Percentiles rank a stretch among this genome's conserved stretches.
phyloP scores from a whole-genome alignment of 768 basidiomycete species.

The Leccinum rimulosum region DNA sequence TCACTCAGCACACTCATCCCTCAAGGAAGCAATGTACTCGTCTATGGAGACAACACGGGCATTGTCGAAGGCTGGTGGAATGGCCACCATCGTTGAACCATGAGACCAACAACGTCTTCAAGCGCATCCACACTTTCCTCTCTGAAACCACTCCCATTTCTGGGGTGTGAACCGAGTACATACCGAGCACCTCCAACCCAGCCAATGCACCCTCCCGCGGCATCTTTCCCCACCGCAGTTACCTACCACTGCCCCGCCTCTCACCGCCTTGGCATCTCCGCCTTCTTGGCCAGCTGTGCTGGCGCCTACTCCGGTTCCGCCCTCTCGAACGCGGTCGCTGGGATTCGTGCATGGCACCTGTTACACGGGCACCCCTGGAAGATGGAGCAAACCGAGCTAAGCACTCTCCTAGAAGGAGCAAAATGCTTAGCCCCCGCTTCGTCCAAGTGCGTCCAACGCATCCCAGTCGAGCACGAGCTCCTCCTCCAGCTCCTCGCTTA shows the following conservation, averaged over 20 bases:
- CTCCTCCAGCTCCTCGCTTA: not conserved
- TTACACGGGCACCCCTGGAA: conserved; percentile 6
- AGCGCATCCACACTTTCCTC: too few species aligned
- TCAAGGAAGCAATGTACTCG: too few species aligned
- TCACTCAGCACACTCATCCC: too few species aligned
- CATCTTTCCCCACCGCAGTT: too few species aligned
- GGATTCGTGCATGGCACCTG: conserved; percentile 46
- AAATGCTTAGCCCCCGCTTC: not conserved
- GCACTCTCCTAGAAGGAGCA: conserved; percentile 11
- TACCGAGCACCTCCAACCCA: too few species aligned
- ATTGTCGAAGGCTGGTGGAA: too few species aligned
- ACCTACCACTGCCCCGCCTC: not conserved
- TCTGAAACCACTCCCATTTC: too few species aligned
- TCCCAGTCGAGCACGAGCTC: not conserved
- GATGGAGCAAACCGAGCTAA: conserved; percentile 9
- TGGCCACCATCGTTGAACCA: too few species aligned
- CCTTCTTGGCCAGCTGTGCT: not conserved
- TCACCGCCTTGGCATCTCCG: not conserved
- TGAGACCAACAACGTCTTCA: too few species aligned
- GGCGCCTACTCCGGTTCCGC: conserved; percentile 29
- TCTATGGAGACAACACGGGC: too few species aligned
- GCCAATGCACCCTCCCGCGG: too few species aligned
- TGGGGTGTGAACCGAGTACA: too few species aligned
- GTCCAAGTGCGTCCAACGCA: not conserved
- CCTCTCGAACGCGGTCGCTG: conserved; percentile 39